Conservation (phyloP, 1,284 basidiomycete species). For the Inonotus hispidus region DNA sequence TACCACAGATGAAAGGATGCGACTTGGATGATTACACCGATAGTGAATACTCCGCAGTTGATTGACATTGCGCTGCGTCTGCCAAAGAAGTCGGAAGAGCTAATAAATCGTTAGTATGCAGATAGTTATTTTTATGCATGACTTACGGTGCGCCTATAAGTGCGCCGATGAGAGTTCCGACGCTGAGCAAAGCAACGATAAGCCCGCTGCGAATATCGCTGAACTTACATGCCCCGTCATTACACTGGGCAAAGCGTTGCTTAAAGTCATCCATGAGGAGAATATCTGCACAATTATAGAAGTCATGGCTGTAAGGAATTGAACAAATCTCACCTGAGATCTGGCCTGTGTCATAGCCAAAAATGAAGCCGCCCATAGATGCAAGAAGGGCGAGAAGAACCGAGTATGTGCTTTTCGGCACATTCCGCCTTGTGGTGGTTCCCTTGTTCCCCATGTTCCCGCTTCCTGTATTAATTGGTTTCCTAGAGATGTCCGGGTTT, state of each 20-base stretch:
- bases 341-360: conserved; percentile 37
- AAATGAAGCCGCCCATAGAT: conserved; percentile 77
- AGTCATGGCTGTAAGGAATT: conserved; percentile 8
- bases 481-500: not conserved
- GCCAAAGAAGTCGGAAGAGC: conserved; percentile 58
- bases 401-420: conserved; percentile 55
- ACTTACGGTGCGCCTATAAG: conserved; percentile 55
- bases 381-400: conserved; percentile 66
- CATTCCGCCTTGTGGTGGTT: not conserved
- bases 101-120: not conserved
- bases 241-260: conserved; percentile 54
- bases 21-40: conserved; percentile 69
- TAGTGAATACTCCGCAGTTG: conserved; percentile 60
- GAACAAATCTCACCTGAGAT: conserved; percentile 2
- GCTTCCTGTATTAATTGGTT: not conserved
- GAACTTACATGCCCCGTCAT: conserved; percentile 46
- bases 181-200: conserved; percentile 64
- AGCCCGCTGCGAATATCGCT: conserved; percentile 50
- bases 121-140: not conserved
- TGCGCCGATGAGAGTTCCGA: conserved; percentile 60
- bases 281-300: conserved; percentile 40
- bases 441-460: not conserved
- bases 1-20: conserved; percentile 46
- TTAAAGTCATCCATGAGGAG: conserved; percentile 72
- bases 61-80: conserved; percentile 65